phyloP scores from a whole-genome alignment of 2,329 filamentous ascomycete species.

The Aspergillus sp. region DNA sequence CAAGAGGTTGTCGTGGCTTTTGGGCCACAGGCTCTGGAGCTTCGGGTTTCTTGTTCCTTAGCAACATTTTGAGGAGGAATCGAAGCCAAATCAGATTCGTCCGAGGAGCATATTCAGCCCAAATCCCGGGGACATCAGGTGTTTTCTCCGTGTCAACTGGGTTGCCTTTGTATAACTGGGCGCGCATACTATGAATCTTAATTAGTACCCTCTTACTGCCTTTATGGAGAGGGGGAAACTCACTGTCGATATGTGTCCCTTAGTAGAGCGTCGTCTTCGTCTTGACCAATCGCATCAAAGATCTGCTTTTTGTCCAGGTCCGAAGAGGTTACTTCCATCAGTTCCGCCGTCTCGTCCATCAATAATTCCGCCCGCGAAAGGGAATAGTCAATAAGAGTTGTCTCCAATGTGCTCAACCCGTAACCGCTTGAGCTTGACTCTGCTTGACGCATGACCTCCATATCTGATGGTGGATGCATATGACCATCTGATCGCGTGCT shows the following conservation, averaged over 20 bases:
- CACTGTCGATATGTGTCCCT: constrained; percentile 45
- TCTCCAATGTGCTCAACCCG: constrained; percentile 56
- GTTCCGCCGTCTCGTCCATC: constrained; percentile 21
- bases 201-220: constrained; percentile 5
- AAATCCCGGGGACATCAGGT: constrained; percentile 42
- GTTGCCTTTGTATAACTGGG: constrained; percentile 44
- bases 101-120: constrained; percentile 57
- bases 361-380: constrained; percentile 60
- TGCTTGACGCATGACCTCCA: constrained; percentile 29
- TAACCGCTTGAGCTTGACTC: constrained; percentile 44
- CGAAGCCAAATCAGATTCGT: constrained; percentile 66
- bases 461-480: constrained; percentile 34
- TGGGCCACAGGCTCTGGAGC: neutral
- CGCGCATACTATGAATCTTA: constrained; percentile 34
- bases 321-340: constrained; percentile 37
- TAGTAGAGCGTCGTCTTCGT: constrained; percentile 42
- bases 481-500: constrained; percentile 30
- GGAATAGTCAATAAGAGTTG: constrained; percentile 68
- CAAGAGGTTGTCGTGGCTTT: constrained; percentile 29
- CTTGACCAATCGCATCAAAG: constrained; percentile 42
- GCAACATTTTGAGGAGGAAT: constrained; percentile 58
- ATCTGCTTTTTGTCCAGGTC: constrained; percentile 45
- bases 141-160: constrained; percentile 41
- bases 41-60: constrained; percentile 40
- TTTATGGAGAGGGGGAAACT: constrained; percentile 7